A percentile compares a stretch with the other conserved stretches of the same genome.
Evolutionary conservation across 2,329 filamentous ascomycete genomes (phyloP).

Genomic region (Alternaria metachromatica): DNA sequence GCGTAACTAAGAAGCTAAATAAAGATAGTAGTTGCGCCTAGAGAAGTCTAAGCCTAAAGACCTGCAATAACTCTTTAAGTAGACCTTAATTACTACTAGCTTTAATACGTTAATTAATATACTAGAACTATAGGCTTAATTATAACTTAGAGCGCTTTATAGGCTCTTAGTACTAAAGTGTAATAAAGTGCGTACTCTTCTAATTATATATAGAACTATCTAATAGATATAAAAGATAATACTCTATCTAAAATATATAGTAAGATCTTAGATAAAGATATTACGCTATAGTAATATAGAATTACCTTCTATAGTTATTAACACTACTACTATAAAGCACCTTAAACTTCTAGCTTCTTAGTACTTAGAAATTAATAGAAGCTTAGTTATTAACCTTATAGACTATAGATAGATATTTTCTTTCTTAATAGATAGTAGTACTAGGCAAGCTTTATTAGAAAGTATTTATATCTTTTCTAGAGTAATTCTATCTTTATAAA

Average conservation of each 20-base stretch:
- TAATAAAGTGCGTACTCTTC: conserved; percentile 18
- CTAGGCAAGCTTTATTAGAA: conserved; percentile 2
- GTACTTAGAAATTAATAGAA: conserved; percentile 9
- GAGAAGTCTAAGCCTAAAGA: conserved; percentile 26
- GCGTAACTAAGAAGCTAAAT: conserved; percentile 13
- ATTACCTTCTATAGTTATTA: conserved; percentile 8
- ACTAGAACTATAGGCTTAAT: conserved; percentile 22
- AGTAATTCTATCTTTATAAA: conserved; percentile 16
- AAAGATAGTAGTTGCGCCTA: conserved; percentile 24
- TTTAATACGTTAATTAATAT: conserved; percentile 29
- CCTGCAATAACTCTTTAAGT: conserved; percentile 22
- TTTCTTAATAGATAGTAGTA: neutral
- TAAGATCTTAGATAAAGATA: conserved; percentile 12
- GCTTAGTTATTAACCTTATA: conserved; percentile 10
- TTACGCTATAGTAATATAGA: conserved; percentile 7
- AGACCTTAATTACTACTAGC: conserved; percentile 6
- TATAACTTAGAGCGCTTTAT: conserved; percentile 29
- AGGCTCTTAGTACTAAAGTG: conserved; percentile 27
- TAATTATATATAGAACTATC: neutral
- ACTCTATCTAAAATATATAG: conserved; percentile 19
- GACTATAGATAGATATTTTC: conserved; percentile 13
- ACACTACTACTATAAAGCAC: conserved; percentile 11
- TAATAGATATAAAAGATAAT: conserved; percentile 21
- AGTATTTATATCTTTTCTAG: conserved; percentile 12
- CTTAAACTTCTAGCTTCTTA: conserved; percentile 15